Evolutionary conservation across 2,329 filamentous ascomycete genomes (phyloP), one percentile per base, ranked within the genome.

Genomic region (Camptophora hylomeconis): DNA sequence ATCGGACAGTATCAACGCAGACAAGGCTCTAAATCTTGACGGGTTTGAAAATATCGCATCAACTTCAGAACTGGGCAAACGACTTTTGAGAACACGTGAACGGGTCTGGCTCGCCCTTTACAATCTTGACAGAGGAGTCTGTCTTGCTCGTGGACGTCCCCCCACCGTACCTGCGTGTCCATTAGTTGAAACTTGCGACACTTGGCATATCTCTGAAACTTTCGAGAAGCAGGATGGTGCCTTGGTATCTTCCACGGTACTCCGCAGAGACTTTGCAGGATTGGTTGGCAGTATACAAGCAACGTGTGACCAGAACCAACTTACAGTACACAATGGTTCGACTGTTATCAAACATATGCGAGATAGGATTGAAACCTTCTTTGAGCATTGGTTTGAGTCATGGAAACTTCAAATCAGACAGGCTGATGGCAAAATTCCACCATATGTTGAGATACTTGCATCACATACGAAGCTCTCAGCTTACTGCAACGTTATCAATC

Each of bases 381-480:
- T 78, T 39, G 63, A 73, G 26, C 58, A 63, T 24, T 80, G 75
- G 75, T 68, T 71, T 31, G 58, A 68, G 0, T 69, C 66, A 37
- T 80, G 75, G 75, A 66, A 63, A 1, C 53, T 61, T 5, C 61
- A 65, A 10, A 70, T 73, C 30, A 63, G 65, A 19, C 63, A 61
- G 25, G 65, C 63, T 5, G 62, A 61, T 38, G 56, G 65, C 66
- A 51, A 44, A 51, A 38, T 82, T 1, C 77, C 77, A 0, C 75
- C 77, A 0, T 82, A 82, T 37, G 76, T 82, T 15, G 76, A 82
- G 34, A 81, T 82, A 29, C 60, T 82, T 3, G 72, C 80, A 20
- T 77, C 70, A 0, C 77, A 82, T 40, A 81, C 77, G 2, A 67
- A 75, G 15, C 58, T 82, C 2, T 81, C 77, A n/a, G 77, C 76